Evolutionary conservation across 2,329 filamentous ascomycete genomes (phyloP).

Genomic region (Sclerotiophoma versabilis): DNA sequence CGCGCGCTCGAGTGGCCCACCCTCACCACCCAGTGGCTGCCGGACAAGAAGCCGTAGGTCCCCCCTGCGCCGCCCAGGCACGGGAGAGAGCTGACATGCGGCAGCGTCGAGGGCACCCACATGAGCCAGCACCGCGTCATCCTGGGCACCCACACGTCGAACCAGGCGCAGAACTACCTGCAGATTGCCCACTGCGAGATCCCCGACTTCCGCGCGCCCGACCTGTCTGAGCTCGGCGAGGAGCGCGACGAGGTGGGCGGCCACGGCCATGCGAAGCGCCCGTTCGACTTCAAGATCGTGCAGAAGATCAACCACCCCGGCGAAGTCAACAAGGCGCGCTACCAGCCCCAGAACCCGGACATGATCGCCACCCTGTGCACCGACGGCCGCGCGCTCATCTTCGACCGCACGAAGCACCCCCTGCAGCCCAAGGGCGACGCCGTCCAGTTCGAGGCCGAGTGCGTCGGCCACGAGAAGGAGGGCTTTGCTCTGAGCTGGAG

Average conservation of each 20-base stretch:
- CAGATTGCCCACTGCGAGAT: constrained; percentile 95
- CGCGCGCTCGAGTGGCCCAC: constrained; percentile 97
- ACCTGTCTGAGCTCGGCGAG: constrained; percentile 87
- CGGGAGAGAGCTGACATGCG: constrained; percentile 47
- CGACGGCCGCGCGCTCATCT: constrained; percentile 87
- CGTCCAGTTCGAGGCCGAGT: constrained; percentile 81
- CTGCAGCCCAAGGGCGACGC: constrained; percentile 69
- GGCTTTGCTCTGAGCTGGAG: constrained; percentile 95
- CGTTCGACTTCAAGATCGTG: constrained; percentile 87
- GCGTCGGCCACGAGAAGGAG: constrained; percentile 84
- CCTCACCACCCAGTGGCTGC: constrained; percentile 96
- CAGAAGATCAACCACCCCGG: constrained; percentile 96
- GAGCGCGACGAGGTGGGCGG: constrained; percentile 92
- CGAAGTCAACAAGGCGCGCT: constrained; percentile 98
- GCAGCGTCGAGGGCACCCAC: constrained; percentile 73
- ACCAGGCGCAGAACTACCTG: constrained; percentile 84
- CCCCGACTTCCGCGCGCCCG: constrained; percentile 76
- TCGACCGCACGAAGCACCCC: constrained; percentile 94
- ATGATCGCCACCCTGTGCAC: constrained; percentile 93
- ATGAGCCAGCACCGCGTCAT: constrained; percentile 87
- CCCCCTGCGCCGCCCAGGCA: background rate
- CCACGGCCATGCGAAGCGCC: constrained; percentile 78
- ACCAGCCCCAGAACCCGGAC: constrained; percentile 96
- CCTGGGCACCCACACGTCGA: constrained; percentile 92
- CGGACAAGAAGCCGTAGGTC: constrained; percentile 65